Percentiles rank a stretch among this genome's conserved stretches.
phyloP scores from a whole-genome alignment of 805 yeast genomes.

The Wickerhamiella brachini region DNA sequence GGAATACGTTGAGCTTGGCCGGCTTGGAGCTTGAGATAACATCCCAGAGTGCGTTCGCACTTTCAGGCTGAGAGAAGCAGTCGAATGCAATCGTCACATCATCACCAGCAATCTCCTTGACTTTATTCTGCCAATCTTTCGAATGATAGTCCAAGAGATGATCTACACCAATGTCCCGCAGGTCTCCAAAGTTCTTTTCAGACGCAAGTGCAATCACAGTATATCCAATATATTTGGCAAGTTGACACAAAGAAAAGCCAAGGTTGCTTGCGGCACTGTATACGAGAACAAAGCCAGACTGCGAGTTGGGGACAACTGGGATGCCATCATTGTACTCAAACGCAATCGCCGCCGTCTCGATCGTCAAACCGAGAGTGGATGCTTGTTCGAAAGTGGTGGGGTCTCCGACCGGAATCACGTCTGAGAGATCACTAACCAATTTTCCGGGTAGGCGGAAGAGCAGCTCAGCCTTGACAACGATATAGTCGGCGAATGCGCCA shows the following conservation, averaged over 20 bases:
- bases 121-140: slow-evolving; percentile 32
- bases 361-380: slow-evolving; percentile 43
- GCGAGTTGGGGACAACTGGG: slow-evolving; percentile 22
- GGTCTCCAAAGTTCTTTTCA: slow-evolving; percentile 28
- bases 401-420: slow-evolving; percentile 26
- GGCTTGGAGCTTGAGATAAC: slow-evolving; percentile 1
- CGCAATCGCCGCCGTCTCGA: slow-evolving; percentile 36
- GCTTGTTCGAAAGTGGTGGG: slow-evolving; percentile 49
- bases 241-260: slow-evolving; percentile 45
- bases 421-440: slow-evolving; percentile 13
- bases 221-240: slow-evolving; percentile 38
- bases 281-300: slow-evolving; percentile 14
- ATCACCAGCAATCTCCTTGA: slow-evolving; percentile 21
- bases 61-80: slow-evolving; percentile 14
- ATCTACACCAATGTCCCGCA: slow-evolving; percentile 38
- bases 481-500: slow-evolving; percentile 52
- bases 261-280: slow-evolving; percentile 48
- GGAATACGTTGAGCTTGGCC: slow-evolving; percentile 3
- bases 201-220: slow-evolving; percentile 41
- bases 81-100: slow-evolving; percentile 18
- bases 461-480: slow-evolving; percentile 26
- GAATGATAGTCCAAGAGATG: slow-evolving; percentile 34
- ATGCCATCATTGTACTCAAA: slow-evolving; percentile 21
- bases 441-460: slow-evolving; percentile 21
- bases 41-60: slow-evolving; percentile 11